phyloP scores from a whole-genome alignment of 306 rosid species.

The Pyrus communis region DNA sequence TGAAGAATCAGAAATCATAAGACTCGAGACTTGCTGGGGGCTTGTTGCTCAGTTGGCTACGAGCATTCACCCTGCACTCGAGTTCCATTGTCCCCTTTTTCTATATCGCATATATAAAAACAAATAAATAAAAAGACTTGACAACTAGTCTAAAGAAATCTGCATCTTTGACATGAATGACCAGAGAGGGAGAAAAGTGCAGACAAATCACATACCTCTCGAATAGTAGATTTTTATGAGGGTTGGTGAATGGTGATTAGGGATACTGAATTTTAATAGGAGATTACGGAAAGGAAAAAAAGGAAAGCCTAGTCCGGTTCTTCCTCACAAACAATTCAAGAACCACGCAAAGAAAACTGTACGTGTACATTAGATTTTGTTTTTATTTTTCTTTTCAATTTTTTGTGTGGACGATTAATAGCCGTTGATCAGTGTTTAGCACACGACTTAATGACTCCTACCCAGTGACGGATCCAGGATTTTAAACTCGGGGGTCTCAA shows the following conservation, averaged over 20 bases:
- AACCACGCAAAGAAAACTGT: background rate
- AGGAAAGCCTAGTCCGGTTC: slow-evolving; percentile 3
- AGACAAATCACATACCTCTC: background rate
- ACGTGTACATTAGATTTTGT: background rate
- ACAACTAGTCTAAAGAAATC: background rate
- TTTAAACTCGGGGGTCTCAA: too few relatives aligned
- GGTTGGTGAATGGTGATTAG: background rate
- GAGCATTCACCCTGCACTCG: background rate
- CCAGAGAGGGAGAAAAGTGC: background rate
- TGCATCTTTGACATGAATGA: background rate
- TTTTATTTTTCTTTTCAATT: background rate
- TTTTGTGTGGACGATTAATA: background rate
- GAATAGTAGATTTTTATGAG: too few relatives aligned
- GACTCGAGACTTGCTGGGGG: background rate
- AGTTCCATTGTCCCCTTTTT: background rate
- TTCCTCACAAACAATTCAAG: background rate
- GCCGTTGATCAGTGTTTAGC: background rate
- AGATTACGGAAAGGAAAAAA: background rate
- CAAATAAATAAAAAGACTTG: background rate
- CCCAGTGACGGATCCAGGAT: too few relatives aligned
- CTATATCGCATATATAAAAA: background rate
- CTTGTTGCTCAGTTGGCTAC: background rate
- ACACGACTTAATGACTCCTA: background rate
- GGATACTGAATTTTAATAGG: background rate
- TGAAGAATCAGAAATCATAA: background rate